Conservation (phyloP, 148 eudicot genomes). For the Chenopodium album region DNA sequence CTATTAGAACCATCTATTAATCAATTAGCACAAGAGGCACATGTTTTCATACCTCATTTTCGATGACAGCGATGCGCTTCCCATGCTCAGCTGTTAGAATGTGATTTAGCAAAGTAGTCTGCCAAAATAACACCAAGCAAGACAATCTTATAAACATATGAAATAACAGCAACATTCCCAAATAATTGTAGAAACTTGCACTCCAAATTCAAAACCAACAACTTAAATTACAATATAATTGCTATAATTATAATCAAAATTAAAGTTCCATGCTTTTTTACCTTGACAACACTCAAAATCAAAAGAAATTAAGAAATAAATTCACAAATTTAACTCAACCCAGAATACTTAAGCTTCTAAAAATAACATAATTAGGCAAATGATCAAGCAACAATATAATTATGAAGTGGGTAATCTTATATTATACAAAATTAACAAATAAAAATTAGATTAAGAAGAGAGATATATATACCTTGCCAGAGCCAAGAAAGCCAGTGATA, state of each 20-base stretch:
- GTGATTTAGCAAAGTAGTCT: constrained; percentile 90
- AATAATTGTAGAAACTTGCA: neutral
- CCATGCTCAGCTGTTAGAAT: constrained; percentile 87
- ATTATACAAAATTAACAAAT: neutral
- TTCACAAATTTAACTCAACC: too few species aligned
- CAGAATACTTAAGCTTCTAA: neutral
- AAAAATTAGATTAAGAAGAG: neutral
- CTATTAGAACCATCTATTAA: neutral
- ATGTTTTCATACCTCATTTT: constrained; percentile 66
- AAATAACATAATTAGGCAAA: neutral
- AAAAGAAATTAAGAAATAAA: too few species aligned
- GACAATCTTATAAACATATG: neutral
- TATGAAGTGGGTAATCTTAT: neutral
- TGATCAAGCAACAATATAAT: neutral
- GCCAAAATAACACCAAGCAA: constrained; percentile 28
- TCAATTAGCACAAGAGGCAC: neutral
- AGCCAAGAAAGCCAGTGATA: constrained; percentile 94
- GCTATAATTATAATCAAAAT: too few species aligned
- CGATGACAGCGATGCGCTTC: constrained; percentile 90
- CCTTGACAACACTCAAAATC: too few species aligned
- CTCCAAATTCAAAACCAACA: neutral
- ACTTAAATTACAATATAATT: neutral
- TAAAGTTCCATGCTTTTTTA: too few species aligned
- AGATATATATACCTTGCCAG: constrained; percentile 62
- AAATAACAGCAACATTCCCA: neutral